Conservation (phyloP, 2,329 filamentous ascomycete genomes). For the Phoma herbarum region DNA sequence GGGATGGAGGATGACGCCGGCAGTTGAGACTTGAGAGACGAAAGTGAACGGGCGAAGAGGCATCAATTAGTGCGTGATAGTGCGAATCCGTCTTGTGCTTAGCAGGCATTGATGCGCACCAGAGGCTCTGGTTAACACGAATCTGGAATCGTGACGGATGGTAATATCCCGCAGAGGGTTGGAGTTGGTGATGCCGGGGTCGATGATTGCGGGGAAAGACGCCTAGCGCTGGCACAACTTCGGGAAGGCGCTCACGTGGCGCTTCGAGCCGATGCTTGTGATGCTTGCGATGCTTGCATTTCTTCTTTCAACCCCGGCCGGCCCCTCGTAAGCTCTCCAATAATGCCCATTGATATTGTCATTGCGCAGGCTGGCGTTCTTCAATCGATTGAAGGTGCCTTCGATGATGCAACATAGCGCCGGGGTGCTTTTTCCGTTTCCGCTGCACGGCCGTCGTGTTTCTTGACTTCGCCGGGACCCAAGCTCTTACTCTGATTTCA, state of each 20-base stretch:
- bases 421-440: neutral
- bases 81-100: neutral
- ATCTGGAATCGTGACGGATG: neutral
- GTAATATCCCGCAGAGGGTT: neutral
- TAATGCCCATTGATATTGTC: neutral
- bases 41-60: neutral
- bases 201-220: slow-evolving; percentile 9
- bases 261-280: slow-evolving; percentile 1
- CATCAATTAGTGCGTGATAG: slow-evolving; percentile 1
- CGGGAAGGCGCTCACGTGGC: slow-evolving; percentile 13
- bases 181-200: neutral
- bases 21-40: slow-evolving; percentile 3
- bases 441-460: neutral
- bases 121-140: neutral
- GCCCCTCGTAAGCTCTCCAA: neutral
- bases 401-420: neutral
- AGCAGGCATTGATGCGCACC: neutral
- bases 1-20: neutral
- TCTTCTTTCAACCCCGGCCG: neutral
- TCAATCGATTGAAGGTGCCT: neutral
- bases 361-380: neutral
- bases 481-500: neutral
- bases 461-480: neutral
- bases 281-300: slow-evolving; percentile 6
- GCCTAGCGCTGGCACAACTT: slow-evolving; percentile 4